Percentiles rank a stretch among this genome's conserved stretches.
phyloP scores from a whole-genome alignment of 2,329 filamentous ascomycete species.

The Aspergillus sp. region DNA sequence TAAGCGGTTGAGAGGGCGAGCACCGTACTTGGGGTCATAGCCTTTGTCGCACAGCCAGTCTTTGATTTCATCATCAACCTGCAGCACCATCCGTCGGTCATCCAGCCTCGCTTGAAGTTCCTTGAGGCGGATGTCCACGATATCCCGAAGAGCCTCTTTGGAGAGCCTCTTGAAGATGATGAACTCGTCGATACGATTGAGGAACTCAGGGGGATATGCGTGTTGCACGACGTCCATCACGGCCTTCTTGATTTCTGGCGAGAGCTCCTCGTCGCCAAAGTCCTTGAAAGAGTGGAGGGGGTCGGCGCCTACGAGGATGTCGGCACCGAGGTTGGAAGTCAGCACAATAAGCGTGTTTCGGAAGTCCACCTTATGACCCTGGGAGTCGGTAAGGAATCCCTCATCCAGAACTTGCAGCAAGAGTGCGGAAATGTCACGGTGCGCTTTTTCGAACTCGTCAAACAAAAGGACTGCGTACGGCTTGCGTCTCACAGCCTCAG shows the following conservation, averaged over 20 bases:
- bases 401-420: conserved; percentile 94
- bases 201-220: conserved; percentile 82
- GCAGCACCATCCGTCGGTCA: conserved; percentile 76
- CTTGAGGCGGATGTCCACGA: conserved; percentile 84
- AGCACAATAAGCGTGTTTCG: conserved; percentile 94
- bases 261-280: conserved; percentile 65
- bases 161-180: conserved; percentile 92
- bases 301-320: conserved; percentile 79
- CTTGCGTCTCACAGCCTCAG: conserved; percentile 90
- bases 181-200: conserved; percentile 95
- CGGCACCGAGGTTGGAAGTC: conserved; percentile 90
- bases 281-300: conserved; percentile 62
- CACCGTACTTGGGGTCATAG: conserved; percentile 89
- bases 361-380: conserved; percentile 96
- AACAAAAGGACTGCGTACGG: conserved; percentile 93
- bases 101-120: conserved; percentile 82
- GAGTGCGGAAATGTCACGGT: conserved; percentile 88
- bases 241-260: conserved; percentile 67
- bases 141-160: conserved; percentile 74
- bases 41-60: conserved; percentile 85
- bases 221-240: conserved; percentile 84
- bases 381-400: conserved; percentile 90
- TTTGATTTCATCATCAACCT: conserved; percentile 69
- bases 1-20: conserved; percentile 82
- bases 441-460: conserved; percentile 97